Evolutionary conservation across 2,329 filamentous ascomycete genomes (phyloP), one percentile per base, ranked within the genome.

Genomic region (Exophiala sp.): DNA sequence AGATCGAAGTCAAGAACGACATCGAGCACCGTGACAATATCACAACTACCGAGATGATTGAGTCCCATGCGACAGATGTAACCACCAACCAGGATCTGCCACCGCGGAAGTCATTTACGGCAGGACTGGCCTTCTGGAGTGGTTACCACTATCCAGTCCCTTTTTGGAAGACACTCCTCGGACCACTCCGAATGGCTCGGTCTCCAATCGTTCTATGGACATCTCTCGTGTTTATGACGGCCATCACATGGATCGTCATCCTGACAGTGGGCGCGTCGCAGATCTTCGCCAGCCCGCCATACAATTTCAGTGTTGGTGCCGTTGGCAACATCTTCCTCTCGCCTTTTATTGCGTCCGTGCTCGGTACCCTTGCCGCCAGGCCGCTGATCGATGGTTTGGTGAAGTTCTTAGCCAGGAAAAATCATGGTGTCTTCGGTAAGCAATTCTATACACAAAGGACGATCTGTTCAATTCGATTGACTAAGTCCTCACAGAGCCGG

Each of bases 141-240:
- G 72, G 72, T 20, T 74, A 74, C 57, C 65, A 69, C 62, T 68
- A 72, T 58, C 52, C 66, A 18, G 61, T 69, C 3, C 69, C 69
- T 1, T 69, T 72, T 53, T 69, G 67, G 66, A 64, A 67, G 48
- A 72, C 69, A 1, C 58, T 71, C 4, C 57, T 71, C n/a, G 62
- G 66, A 24, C 71, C 70, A 2, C 69, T 71, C 57, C 67, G 65
- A 55, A 63, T 72, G 33, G 57, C 70, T 10, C 64, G 62, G 3
- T 71, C 69, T 0, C 70, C 71, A 0, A 66, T 69, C 5, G 71
- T 74, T 1, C 42, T 68, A 1, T 75, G 71, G 71, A 71, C 68
- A 5, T 68, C 69, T 3, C 60, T 74, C 7, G 61, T 72, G 2
- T 73, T 72, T 60, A 73, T 68, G 0, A 71, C 66, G 1, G 69